These are phyloP conservation scores for Diplocarpon rosae DNA, from an alignment of 2,329 filamentous ascomycete species.

Conservation along the genomic window DNA sequence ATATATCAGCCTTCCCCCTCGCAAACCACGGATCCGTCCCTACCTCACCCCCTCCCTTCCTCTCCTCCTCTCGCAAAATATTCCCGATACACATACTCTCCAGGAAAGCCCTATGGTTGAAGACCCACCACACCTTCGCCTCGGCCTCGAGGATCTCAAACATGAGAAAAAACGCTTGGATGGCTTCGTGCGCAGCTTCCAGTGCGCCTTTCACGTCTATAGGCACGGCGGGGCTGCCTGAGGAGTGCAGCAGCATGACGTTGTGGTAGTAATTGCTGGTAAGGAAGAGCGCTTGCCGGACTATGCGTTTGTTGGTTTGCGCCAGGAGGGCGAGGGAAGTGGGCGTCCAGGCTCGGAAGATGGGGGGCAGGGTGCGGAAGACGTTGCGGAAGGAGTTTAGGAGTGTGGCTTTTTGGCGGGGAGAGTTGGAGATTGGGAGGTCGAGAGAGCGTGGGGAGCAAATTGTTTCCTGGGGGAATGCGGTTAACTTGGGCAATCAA, in stretches of 20 bases:
- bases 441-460: constrained; percentile 65
- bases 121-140: constrained; percentile 75
- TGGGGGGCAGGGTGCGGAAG: constrained; percentile 60
- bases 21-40: constrained; percentile 45
- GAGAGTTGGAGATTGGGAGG: constrained; percentile 57
- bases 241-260: constrained; percentile 67
- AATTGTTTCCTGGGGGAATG: constrained; percentile 44
- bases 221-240: constrained; percentile 50
- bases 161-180: constrained; percentile 64
- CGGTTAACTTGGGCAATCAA: too few species aligned
- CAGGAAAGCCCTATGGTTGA: constrained; percentile 70
- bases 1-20: constrained; percentile 49
- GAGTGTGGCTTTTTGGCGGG: constrained; percentile 58
- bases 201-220: constrained; percentile 59
- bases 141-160: constrained; percentile 58
- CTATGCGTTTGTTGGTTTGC: constrained; percentile 49
- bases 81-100: constrained; percentile 55
- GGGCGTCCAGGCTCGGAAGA: constrained; percentile 58
- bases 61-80: constrained; percentile 41
- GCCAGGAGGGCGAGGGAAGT: constrained; percentile 45
- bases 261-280: constrained; percentile 79
- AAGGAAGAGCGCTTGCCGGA: constrained; percentile 66
- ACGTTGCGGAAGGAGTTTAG: constrained; percentile 59
- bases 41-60: constrained; percentile 36
- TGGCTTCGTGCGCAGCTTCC: constrained; percentile 65